phyloP scores from a whole-genome alignment of 331 rosid species.

The Erythrophleum ivorense region DNA sequence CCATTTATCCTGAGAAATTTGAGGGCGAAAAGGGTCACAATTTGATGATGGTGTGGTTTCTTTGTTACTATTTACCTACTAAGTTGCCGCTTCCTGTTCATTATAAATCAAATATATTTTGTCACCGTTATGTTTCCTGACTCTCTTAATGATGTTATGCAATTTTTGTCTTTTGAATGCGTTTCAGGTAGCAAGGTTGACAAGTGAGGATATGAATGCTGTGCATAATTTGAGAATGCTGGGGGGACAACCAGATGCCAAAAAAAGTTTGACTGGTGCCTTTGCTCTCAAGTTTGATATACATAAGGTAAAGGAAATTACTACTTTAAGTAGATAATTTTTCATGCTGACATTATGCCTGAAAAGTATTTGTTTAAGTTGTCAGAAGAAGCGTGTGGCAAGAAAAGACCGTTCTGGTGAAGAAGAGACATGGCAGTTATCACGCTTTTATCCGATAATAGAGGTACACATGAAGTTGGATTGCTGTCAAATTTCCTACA shows the following conservation, averaged over 20 bases:
- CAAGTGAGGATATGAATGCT: conserved; percentile 72
- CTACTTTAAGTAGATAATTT: conserved; percentile 29
- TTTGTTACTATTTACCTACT: conserved; percentile 29
- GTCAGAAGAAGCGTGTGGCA: conserved; percentile 84
- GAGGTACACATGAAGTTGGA: conserved; percentile 60
- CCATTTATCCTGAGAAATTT: conserved; percentile 90
- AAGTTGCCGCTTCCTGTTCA: conserved; percentile 27
- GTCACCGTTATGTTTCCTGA: conserved; percentile 2
- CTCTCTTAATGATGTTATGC: conserved; percentile 30
- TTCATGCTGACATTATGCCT: conserved; percentile 38
- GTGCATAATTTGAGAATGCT: conserved; percentile 80
- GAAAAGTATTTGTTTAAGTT: conserved; percentile 41
- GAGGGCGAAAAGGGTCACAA: conserved; percentile 92
- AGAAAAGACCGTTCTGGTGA: conserved; percentile 85
- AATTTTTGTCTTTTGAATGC: conserved; percentile 31
- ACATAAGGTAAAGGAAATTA: conserved; percentile 61
- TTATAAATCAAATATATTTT: not conserved
- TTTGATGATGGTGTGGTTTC: conserved; percentile 77
- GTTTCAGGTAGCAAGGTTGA: conserved; percentile 75
- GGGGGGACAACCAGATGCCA: conserved; percentile 70
- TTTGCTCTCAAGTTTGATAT: conserved; percentile 88
- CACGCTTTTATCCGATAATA: conserved; percentile 90
- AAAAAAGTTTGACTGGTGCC: conserved; percentile 61
- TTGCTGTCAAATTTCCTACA: conserved; percentile 24
- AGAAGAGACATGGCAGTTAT: conserved; percentile 83